Conservation (phyloP, 306 rosid species). For the Vigna angularis region DNA sequence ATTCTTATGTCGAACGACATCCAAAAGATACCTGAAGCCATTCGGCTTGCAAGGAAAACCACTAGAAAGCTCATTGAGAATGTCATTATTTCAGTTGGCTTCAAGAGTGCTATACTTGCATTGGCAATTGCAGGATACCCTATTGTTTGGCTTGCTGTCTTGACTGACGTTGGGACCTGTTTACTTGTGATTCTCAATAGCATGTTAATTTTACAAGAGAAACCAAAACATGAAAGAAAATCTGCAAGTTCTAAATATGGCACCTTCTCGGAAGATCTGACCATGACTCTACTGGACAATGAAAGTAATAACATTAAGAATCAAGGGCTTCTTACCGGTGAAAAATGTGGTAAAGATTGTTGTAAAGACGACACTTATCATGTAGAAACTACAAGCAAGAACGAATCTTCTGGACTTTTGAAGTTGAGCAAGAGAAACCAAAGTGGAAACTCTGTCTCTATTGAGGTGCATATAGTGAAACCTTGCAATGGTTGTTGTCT, state of each 20-base stretch:
- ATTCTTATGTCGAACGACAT: slow-evolving; percentile 85
- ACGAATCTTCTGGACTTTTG: slow-evolving; percentile 4
- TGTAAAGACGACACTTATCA: slow-evolving; percentile 45
- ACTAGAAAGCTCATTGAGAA: slow-evolving; percentile 65
- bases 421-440: not conserved
- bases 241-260: slow-evolving; percentile 37
- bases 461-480: slow-evolving; percentile 42
- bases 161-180: slow-evolving; percentile 89
- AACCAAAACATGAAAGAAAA: slow-evolving; percentile 16
- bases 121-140: slow-evolving; percentile 89
- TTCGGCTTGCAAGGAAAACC: slow-evolving; percentile 66
- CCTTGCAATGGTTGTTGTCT: slow-evolving; percentile 43
- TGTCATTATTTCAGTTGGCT: slow-evolving; percentile 63
- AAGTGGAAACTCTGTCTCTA: not conserved
- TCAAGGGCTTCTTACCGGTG: slow-evolving; percentile 13
- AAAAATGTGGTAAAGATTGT: slow-evolving; percentile 48
- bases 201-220: slow-evolving; percentile 69
- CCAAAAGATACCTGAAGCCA: slow-evolving; percentile 75
- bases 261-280: slow-evolving; percentile 25
- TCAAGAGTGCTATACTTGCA: slow-evolving; percentile 65
- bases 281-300: slow-evolving; percentile 39
- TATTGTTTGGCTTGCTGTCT: slow-evolving; percentile 91
- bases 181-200: slow-evolving; percentile 81
- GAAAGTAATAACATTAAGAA: slow-evolving; percentile 21
- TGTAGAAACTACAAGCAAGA: slow-evolving; percentile 36